Evolutionary conservation across 371 early-diverging fungal species (phyloP).

Genomic region (Rhizomucor miehei): DNA sequence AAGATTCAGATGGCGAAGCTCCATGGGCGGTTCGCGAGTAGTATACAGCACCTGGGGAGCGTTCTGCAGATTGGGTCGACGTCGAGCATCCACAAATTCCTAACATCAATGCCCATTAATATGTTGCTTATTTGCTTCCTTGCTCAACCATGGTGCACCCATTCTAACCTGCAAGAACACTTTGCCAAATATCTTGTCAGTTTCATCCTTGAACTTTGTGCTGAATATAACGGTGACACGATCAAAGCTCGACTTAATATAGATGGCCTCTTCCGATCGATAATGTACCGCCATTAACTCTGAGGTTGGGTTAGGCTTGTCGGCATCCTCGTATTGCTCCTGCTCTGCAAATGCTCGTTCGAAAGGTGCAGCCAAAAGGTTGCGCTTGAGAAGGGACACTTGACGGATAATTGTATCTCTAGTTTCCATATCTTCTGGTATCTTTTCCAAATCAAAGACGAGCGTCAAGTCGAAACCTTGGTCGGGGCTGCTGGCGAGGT

Average conservation of each 20-base stretch:
- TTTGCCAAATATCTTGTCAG: slow-evolving; percentile 92
- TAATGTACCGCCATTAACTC: slow-evolving; percentile 89
- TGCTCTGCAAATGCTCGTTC: slow-evolving; percentile 88
- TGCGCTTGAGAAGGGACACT: slow-evolving; percentile 86
- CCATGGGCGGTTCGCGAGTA: slow-evolving; percentile 91
- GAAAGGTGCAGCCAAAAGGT: slow-evolving; percentile 92
- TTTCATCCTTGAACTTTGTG: slow-evolving; percentile 94
- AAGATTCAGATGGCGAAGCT: slow-evolving; percentile 81
- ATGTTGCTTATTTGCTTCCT: background rate
- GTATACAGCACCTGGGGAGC: slow-evolving; percentile 96
- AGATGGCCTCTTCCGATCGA: slow-evolving; percentile 91
- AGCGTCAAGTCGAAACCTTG: slow-evolving; percentile 84
- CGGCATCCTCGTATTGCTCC: slow-evolving; percentile 66
- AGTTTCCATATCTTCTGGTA: slow-evolving; percentile 62
- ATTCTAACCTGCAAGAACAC: slow-evolving; percentile 89
- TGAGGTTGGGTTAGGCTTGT: slow-evolving; percentile 55
- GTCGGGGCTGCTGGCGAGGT: slow-evolving; percentile 61
- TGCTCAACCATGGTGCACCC: background rate
- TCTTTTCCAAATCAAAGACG: slow-evolving; percentile 73
- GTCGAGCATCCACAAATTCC: slow-evolving; percentile 98
- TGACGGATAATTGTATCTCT: slow-evolving; percentile 74
- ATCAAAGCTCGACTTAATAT: slow-evolving; percentile 85
- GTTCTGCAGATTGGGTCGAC: slow-evolving; percentile 85
- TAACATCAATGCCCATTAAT: slow-evolving; percentile 25
- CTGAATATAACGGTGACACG: slow-evolving; percentile 97